Base-by-base conservation (phyloP, 345 rosid species). In the Gossypium longicalyx region DNA sequence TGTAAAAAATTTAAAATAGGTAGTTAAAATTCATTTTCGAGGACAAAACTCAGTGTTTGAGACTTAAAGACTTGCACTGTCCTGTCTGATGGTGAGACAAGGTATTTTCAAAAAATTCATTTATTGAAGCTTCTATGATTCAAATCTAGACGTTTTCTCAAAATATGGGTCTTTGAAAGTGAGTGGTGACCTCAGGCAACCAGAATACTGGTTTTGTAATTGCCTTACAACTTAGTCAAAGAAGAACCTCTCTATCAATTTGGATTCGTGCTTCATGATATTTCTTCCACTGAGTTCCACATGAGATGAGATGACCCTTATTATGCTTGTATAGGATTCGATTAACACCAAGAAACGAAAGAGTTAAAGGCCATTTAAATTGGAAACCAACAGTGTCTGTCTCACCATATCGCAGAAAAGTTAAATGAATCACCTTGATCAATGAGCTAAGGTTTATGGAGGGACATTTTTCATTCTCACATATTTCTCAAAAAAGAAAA, bases 401-500 rank as follows among this genome's bases (percentile, higher is more conserved):
- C 52, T 65, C 52, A 44, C 51, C 52, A 65, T 65, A 43, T 41
- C 10, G 19, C 4, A 44, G 29, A 45, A 19, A 65, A 65, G 29
- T 43, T 19, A 19, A 7, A 43, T 44, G 70, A 44, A 44, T 64
- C 23, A 17, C 49, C 49, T 64, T 64, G 51, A 65, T 65, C 29
- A 43, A 43, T 65, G 27, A 65, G 52, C 70, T 44, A 65, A 65
- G 19, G 49, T 25, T 38, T 65, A 65, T 43, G 49, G 27, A 45
- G 70, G 9, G 52, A 19, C 9, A 65, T 15, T 19, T 65, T 65
- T 65, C 70, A 65, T 65, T 44, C 67, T 63, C 52, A 44, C 29
- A 19, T 19, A 23, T 19, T 43, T 65, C 23, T 22, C 65, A 4
- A 22, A 5, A 60, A 13, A 1, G 4, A 57, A 57, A 10, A 56